Conservation (phyloP, 1,139 yeast genomes). For the Scheffersomyces stambukii region DNA sequence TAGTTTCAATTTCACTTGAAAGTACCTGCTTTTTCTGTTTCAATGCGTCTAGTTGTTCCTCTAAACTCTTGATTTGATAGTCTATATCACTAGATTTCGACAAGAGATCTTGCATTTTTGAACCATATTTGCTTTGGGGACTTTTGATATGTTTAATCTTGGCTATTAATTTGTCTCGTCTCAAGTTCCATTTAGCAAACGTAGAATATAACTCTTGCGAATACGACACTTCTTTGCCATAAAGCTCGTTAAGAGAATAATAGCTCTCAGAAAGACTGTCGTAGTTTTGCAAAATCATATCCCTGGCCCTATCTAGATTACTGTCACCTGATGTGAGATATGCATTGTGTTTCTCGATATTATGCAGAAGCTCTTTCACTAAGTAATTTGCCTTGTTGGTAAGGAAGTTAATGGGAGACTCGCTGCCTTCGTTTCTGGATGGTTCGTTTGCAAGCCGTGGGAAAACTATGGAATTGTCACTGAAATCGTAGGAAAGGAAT, state of each 20-base stretch:
- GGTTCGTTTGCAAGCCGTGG: too few species aligned
- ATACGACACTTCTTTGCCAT: conserved; percentile 32
- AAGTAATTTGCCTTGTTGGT: conserved; percentile 8
- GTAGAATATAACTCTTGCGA: conserved; percentile 24
- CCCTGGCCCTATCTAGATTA: conserved; percentile 25
- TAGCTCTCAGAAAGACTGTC: conserved; percentile 38
- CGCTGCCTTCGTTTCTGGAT: conserved; percentile 1
- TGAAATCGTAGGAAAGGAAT: conserved; percentile 4
- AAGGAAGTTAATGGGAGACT: conserved; percentile 13
- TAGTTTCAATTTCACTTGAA: conserved; percentile 40
- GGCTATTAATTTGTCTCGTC: conserved; percentile 27
- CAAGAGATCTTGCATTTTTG: conserved; percentile 34
- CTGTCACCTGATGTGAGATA: too few species aligned
- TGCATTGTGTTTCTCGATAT: too few species aligned
- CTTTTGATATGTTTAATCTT: conserved; percentile 41
- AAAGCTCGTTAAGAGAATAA: conserved; percentile 48
- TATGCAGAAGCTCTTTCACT: too few species aligned
- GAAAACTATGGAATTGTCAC: conserved; percentile 5
- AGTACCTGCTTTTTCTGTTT: conserved; percentile 35
- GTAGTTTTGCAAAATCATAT: conserved; percentile 22
- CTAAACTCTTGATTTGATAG: conserved; percentile 39
- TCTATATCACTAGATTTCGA: conserved; percentile 33
- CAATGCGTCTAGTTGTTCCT: conserved; percentile 31
- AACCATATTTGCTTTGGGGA: conserved; percentile 41
- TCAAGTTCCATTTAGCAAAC: conserved; percentile 45